phyloP scores from a whole-genome alignment of 495 filamentous ascomycete species.

The Aspergillus incahuasiensis region DNA sequence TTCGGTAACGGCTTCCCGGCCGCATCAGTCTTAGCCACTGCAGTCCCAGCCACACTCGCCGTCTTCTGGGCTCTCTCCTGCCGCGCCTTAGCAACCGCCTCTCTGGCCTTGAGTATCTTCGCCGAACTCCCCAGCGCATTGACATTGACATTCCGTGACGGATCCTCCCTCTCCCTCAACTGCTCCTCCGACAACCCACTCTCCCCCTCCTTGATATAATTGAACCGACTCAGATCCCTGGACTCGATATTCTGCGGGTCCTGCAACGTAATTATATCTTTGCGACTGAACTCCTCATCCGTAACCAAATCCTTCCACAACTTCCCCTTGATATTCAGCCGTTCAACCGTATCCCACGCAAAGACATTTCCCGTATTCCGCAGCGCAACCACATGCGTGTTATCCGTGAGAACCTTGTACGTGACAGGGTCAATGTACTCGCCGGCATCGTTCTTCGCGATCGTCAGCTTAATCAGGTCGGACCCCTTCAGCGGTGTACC shows the following conservation, averaged over 20 bases:
- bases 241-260: slow-evolving; percentile 89
- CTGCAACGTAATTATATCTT: slow-evolving; percentile 94
- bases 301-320: slow-evolving; percentile 90
- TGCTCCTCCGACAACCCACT: slow-evolving; percentile 61
- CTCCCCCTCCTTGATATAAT: slow-evolving; percentile 81
- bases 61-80: slow-evolving; percentile 45
- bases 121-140: slow-evolving; percentile 73
- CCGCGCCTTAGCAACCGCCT: slow-evolving; percentile 82
- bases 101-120: slow-evolving; percentile 88
- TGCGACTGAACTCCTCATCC: slow-evolving; percentile 80
- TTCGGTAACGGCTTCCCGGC: slow-evolving; percentile 20
- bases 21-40: slow-evolving; percentile 37
- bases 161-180: slow-evolving; percentile 50
- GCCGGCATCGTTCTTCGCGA: slow-evolving; percentile 87
- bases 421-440: slow-evolving; percentile 96
- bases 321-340: slow-evolving; percentile 96
- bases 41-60: slow-evolving; percentile 21
- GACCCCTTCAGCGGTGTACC: slow-evolving; percentile 70
- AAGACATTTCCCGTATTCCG: slow-evolving; percentile 91
- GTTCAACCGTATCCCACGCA: slow-evolving; percentile 88
- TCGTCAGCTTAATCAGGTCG: slow-evolving; percentile 86
- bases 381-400: slow-evolving; percentile 92
- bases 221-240: slow-evolving; percentile 82
- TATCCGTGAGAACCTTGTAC: slow-evolving; percentile 95
- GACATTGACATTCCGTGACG: slow-evolving; percentile 64